These are phyloP conservation scores for Talaromyces funiculosus DNA, from an alignment of 2,329 filamentous ascomycete species.

Conservation along the genomic window DNA sequence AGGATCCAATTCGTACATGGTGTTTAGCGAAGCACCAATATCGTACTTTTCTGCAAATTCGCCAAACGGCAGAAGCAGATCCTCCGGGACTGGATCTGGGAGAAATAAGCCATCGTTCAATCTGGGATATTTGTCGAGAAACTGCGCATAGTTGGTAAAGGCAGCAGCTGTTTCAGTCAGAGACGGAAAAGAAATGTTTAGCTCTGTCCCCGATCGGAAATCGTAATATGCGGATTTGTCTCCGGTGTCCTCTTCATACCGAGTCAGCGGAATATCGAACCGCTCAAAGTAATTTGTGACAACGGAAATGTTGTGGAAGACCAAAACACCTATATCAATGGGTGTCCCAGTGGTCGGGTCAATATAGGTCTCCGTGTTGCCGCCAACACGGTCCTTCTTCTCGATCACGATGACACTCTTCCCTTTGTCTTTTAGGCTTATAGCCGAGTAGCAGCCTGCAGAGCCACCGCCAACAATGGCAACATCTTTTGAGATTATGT, in stretches of 20 bases:
- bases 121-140: slow-evolving; percentile 21
- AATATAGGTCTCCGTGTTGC: slow-evolving; percentile 23
- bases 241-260: neutral
- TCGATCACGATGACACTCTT: slow-evolving; percentile 25
- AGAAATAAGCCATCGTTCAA: slow-evolving; percentile 22
- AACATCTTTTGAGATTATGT: slow-evolving; percentile 21
- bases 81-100: slow-evolving; percentile 25
- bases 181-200: slow-evolving; percentile 13
- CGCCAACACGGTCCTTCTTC: slow-evolving; percentile 22
- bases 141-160: slow-evolving; percentile 14
- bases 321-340: slow-evolving; percentile 28
- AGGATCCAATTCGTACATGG: slow-evolving; percentile 1
- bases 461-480: slow-evolving; percentile 27
- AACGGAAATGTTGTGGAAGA: slow-evolving; percentile 20
- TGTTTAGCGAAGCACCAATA: slow-evolving; percentile 6
- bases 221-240: slow-evolving; percentile 21
- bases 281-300: slow-evolving; percentile 19
- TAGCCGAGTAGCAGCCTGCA: slow-evolving; percentile 26
- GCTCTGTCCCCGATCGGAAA: slow-evolving; percentile 20
- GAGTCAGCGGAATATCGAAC: neutral
- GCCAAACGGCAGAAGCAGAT: slow-evolving; percentile 25
- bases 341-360: slow-evolving; percentile 17
- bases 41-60: slow-evolving; percentile 24
- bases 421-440: slow-evolving; percentile 22
- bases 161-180: slow-evolving; percentile 10